Evolutionary conservation across 2,329 filamentous ascomycete species (phyloP), one percentile per base, ranked within the genome.

Genomic region (Ceratocystis eucalypticola): DNA sequence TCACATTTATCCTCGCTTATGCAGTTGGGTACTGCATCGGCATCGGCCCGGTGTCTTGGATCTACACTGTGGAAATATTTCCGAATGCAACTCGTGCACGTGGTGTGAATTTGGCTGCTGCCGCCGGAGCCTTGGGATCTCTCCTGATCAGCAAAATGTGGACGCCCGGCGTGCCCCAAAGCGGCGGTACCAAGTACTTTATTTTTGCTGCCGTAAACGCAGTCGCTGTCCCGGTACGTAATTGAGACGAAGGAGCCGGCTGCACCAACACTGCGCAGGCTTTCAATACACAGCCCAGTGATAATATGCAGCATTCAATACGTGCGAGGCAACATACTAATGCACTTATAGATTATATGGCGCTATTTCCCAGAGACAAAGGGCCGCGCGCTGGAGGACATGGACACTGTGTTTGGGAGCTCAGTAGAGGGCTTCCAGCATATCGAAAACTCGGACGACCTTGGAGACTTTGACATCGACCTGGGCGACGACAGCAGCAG

Each of bases 1-100:
- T 84, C 25, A 74, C 79, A 10, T 84, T 83, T 70, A 80, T 84
- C 50, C 84, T 84, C 71, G 73, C 84, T 55, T 85, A 83, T 71
- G 80, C 81, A 6, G 76, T 84, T 63, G 82, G 82, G 0, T 84
- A 82, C 70, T 82, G 80, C 63, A 75, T 84, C 68, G 80, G 82
- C 0, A 82, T 84, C 55, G 82, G 82, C 0, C 80, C 82, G 0
- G 78, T 80, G 0, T 77, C 81, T 0, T 85, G 82, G 82, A 80
- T 84, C 0, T 84, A 84, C 68, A 80, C 80, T n/a, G 78, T 81
- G 0, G 82, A 85, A 77, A 84, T 84, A 69, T 84, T 85, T 70
- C 82, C 82, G 1, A 84, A 82, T 0, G 75, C 80, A 4, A 76
- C 82, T n/a, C 79, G 82, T 10, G 81, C 82, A 2, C 77, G 80